Evolutionary conservation across 169 alveolate species (phyloP).

Genomic region (Neospora caninum): DNA sequence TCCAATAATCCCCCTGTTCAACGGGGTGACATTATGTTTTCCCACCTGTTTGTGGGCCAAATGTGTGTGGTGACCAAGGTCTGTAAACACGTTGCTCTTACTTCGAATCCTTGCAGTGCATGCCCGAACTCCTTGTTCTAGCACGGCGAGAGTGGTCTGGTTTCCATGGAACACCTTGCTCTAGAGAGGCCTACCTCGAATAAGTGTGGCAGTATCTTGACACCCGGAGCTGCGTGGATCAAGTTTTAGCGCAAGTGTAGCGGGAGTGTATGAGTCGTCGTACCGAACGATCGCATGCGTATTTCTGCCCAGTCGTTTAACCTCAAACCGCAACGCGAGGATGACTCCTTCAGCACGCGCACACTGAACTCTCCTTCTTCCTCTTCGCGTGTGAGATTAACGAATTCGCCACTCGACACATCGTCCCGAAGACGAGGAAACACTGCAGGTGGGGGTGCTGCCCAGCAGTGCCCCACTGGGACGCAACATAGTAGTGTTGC

Average conservation of each 20-base stretch:
- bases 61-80: not conserved
- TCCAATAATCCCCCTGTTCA: conserved; percentile 10
- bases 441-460: conserved; percentile 7
- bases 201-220: not conserved
- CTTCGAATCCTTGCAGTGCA: conserved; percentile 13
- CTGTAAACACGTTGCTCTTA: not conserved
- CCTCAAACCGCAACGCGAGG: not conserved
- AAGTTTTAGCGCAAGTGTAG: not conserved
- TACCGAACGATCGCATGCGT: conserved; percentile 23
- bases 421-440: conserved; percentile 15
- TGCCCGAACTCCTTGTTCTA: conserved; percentile 31
- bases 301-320: conserved; percentile 29
- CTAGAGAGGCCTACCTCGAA: not conserved
- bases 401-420: not conserved
- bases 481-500: not conserved
- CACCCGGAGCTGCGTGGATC: not conserved
- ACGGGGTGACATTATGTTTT: conserved; percentile 21
- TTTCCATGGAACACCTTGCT: not conserved
- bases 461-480: not conserved
- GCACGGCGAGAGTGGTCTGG: not conserved
- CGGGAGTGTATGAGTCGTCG: not conserved
- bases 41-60: not conserved
- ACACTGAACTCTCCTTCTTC: not conserved
- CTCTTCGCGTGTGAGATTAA: conserved; percentile 9
- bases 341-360: not conserved